Percentiles rank a stretch among this genome's conserved stretches.
Evolutionary conservation across 2,329 filamentous ascomycete genomes (phyloP).

Genomic region (Microcera coccophila): DNA sequence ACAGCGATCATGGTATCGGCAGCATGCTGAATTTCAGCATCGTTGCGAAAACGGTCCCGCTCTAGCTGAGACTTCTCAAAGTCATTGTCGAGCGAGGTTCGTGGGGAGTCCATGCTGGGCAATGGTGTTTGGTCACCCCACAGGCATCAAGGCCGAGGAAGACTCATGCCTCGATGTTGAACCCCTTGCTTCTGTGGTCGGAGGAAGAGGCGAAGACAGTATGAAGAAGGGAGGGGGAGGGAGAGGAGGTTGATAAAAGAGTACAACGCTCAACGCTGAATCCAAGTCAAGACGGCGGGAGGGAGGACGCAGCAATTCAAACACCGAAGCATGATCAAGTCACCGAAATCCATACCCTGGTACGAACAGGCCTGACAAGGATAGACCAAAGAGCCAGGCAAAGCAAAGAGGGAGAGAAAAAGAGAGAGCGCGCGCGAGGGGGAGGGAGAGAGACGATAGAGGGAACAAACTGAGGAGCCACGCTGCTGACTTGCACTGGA

Average conservation of each 20-base stretch:
- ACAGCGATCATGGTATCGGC: conserved; percentile 25
- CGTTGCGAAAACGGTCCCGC: conserved; percentile 13
- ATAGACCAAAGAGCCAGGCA: no score
- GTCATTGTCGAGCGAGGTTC: conserved; percentile 12
- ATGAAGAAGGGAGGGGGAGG: not conserved
- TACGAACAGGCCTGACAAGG: no score
- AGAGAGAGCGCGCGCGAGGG: no score
- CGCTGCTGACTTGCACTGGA: no score
- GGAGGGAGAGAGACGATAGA: no score
- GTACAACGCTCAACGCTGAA: not conserved
- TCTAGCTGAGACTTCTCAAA: conserved; percentile 22
- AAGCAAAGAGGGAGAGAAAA: no score
- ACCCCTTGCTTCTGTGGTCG: not conserved
- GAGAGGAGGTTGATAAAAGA: not conserved
- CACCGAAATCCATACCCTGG: no score
- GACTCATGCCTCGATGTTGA: not conserved
- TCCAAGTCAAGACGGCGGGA: not conserved
- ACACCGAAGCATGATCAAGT: not conserved
- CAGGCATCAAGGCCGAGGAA: conserved; percentile 1
- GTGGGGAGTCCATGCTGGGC: conserved; percentile 21
- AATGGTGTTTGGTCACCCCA: not conserved
- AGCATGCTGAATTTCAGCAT: conserved; percentile 18
- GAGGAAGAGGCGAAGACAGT: not conserved
- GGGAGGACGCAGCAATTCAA: not conserved
- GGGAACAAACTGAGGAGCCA: no score